Evolutionary conservation across 352 stramenopile species (phyloP), one percentile per base, ranked within the genome.

Genomic region (Pythium utonaiense): DNA sequence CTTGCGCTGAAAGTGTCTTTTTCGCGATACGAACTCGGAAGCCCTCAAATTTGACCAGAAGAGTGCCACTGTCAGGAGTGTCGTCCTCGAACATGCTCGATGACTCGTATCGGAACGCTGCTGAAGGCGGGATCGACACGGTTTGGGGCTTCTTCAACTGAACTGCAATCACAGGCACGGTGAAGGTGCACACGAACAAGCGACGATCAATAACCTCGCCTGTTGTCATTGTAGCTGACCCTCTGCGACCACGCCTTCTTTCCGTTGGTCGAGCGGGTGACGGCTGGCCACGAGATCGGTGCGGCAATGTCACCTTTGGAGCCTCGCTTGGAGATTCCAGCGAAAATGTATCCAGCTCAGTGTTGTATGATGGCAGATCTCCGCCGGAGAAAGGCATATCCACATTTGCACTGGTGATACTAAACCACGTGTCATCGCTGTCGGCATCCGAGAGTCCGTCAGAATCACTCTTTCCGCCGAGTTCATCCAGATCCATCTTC

Each of bases 361-460:
- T 22, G 12, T 17, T 12, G 34, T 31, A 24, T 19, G 44, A 9
- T 3, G 40, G 47, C 10, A 30, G 28, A 9, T 57, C 51, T 22
- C 16, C 19, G 24, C 44, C 27, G 22, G 57, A 25, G 16, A 52
- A 50, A 1, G 49, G 24, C 28, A 53, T 22, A 50, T 89, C 80
- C 24, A 81, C 53, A 28, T 80, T 89, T 16, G 77, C 80, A 45
- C 79, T 91, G 14, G 83, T 77, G 49, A 96, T 90, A 41, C 86
- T 96, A 62, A 96, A 96, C 86, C 86, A 96, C 0, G 86, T 94
- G 47, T 96, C 86, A 55, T 96, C 86, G 73, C 86, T 96, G 30
- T 80, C 78, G 42, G 83, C 80, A 58, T 83, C 90, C 21, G 84
- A 92, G 25, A 83, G 71, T 51, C 64, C 71, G 36, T 89, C 84